Evolutionary conservation across 1,284 basidiomycete species (phyloP).

Genomic region (Ganoderma boninense): DNA sequence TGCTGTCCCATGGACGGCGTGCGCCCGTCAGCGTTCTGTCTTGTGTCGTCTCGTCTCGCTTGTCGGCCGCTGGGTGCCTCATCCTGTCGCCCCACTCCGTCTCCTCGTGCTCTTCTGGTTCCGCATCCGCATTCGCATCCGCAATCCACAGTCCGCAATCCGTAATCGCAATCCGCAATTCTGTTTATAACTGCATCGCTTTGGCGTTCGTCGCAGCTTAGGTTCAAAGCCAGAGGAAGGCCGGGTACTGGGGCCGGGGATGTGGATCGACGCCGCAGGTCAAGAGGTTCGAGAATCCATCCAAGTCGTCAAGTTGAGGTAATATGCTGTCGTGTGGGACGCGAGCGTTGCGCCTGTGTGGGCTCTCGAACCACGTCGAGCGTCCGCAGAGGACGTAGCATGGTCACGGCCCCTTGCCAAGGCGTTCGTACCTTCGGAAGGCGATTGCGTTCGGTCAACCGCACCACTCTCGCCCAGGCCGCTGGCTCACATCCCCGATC

Average conservation of each 20-base stretch:
- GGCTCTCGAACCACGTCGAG: neutral
- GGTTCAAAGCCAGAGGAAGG: neutral
- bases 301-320: slow-evolving; percentile 4
- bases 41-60: slow-evolving; percentile 4
- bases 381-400: neutral
- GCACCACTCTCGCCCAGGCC: neutral
- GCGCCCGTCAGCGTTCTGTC: slow-evolving; percentile 7
- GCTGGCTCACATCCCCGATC: neutral
- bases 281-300: neutral
- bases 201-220: neutral
- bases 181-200: neutral
- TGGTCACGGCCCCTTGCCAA: neutral
- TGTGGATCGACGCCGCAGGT: neutral
- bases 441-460: neutral
- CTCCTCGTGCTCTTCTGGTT: neutral
- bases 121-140: neutral
- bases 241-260: neutral
- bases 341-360: neutral
- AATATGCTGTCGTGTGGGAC: neutral
- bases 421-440: neutral
- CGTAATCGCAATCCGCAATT: neutral
- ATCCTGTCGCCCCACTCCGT: neutral
- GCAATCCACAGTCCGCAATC: neutral
- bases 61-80: neutral
- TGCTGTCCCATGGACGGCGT: neutral